A percentile compares a stretch with the other conserved stretches of the same genome.
Evolutionary conservation across 192 early-diverging fungal genomes (phyloP).

Genomic region (Coemansia sp.): DNA sequence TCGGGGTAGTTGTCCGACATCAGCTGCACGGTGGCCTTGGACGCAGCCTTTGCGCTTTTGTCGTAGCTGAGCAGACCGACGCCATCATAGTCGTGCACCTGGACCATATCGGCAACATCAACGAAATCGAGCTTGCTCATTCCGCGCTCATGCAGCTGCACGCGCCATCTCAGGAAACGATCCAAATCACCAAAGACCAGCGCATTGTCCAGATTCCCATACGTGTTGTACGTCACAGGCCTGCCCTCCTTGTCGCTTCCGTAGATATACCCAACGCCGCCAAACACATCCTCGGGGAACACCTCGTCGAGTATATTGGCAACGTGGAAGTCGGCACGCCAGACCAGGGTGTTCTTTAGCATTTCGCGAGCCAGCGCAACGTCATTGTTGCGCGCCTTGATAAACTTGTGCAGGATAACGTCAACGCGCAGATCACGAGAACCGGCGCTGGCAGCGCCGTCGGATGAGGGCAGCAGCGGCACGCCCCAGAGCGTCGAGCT

Average conservation of each 20-base stretch:
- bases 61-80: slow-evolving; percentile 52
- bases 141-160: slow-evolving; percentile 60
- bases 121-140: slow-evolving; percentile 56
- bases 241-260: slow-evolving; percentile 49
- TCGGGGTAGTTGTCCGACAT: slow-evolving; percentile 66
- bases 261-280: slow-evolving; percentile 51
- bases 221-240: slow-evolving; percentile 62
- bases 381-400: slow-evolving; percentile 52
- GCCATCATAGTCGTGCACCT: slow-evolving; percentile 60
- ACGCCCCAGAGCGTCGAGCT: slow-evolving; percentile 52
- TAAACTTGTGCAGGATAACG: slow-evolving; percentile 58
- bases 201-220: slow-evolving; percentile 53
- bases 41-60: slow-evolving; percentile 51
- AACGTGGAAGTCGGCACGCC: slow-evolving; percentile 53
- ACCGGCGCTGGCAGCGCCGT: background rate
- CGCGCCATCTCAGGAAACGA: slow-evolving; percentile 60
- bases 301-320: slow-evolving; percentile 47
- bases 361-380: slow-evolving; percentile 45
- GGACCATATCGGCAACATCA: slow-evolving; percentile 55
- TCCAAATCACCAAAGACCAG: slow-evolving; percentile 54
- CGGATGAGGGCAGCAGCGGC: slow-evolving; percentile 19
- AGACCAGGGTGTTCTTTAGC: slow-evolving; percentile 53
- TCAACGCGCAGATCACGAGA: slow-evolving; percentile 50
- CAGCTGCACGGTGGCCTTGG: slow-evolving; percentile 52
- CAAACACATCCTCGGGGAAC: slow-evolving; percentile 51